phyloP scores from a whole-genome alignment of 108 stramenopile species.

The Cyclostephanos tholiformis region DNA sequence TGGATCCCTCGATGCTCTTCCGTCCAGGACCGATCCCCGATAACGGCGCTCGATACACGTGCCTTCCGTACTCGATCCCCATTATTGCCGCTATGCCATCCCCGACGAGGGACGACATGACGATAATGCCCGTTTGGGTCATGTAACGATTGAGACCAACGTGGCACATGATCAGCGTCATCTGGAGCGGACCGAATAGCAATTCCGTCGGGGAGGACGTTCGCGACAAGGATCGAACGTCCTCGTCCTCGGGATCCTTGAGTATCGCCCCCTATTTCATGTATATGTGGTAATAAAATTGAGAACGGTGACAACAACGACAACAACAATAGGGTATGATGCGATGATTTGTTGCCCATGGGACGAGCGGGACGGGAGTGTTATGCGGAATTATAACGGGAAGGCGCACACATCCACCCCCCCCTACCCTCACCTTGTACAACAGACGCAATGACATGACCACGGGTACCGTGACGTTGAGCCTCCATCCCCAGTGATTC shows the following conservation, averaged over 20 bases:
- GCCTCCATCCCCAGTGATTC: conserved; percentile 71
- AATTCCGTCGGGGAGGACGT: conserved; percentile 71
- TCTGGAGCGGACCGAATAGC: conserved; percentile 74
- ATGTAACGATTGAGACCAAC: conserved; percentile 64
- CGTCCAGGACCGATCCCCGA: conserved; percentile 36
- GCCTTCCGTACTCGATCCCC: conserved; percentile 64
- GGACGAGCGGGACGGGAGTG: not conserved
- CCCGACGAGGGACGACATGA: conserved; percentile 67
- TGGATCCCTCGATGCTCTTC: conserved; percentile 78
- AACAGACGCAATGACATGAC: conserved; percentile 57
- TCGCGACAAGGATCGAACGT: conserved; percentile 65
- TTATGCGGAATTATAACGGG: not conserved
- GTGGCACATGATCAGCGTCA: conserved; percentile 58
- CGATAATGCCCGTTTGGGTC: conserved; percentile 51
- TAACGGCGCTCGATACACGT: conserved; percentile 64
- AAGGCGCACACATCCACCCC: not conserved
- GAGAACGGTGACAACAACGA: too few relatives aligned
- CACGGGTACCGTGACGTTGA: conserved; percentile 65
- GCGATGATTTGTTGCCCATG: not conserved
- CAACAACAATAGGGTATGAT: too few relatives aligned
- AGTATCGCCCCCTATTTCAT: conserved; percentile 55
- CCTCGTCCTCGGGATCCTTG: conserved; percentile 68
- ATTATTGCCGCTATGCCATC: conserved; percentile 68
- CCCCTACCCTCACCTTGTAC: conserved; percentile 53
- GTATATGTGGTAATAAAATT: too few relatives aligned